These are phyloP conservation scores for Phycomyces blakesleeanus DNA, from an alignment of 192 early-diverging fungal species.

Conservation along the genomic window DNA sequence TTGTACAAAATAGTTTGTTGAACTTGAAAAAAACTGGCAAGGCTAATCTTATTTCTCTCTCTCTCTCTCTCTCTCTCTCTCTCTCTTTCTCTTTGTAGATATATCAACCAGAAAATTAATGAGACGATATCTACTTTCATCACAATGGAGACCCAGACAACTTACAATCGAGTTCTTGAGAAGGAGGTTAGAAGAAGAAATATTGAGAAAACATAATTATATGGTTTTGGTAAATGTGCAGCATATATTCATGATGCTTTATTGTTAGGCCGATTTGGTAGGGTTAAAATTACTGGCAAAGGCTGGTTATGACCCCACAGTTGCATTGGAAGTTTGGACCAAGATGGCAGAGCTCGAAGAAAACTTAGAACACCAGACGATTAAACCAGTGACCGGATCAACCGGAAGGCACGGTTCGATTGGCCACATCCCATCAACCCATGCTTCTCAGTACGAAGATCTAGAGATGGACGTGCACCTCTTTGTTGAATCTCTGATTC, in stretches of 20 bases:
- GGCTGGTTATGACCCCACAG: slow-evolving; percentile 56
- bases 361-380: not conserved
- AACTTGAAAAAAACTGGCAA: not conserved
- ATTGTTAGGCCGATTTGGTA: slow-evolving; percentile 43
- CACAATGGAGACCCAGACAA: slow-evolving; percentile 17
- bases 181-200: slow-evolving; percentile 34
- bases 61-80: not conserved
- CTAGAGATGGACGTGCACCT: slow-evolving; percentile 7
- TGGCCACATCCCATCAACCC: not conserved
- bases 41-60: too few relatives aligned
- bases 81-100: not conserved
- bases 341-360: slow-evolving; percentile 39
- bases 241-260: too few relatives aligned
- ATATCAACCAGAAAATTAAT: slow-evolving; percentile 32
- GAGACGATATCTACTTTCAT: slow-evolving; percentile 18
- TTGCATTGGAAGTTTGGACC: slow-evolving; percentile 48
- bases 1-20: not conserved
- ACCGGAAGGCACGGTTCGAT: not conserved
- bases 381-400: not conserved
- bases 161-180: slow-evolving; percentile 43
- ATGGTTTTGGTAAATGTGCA: too few relatives aligned
- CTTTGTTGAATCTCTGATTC: slow-evolving; percentile 22
- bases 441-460: not conserved
- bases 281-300: slow-evolving; percentile 47
- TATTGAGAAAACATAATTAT: not conserved